Conservation (phyloP, 495 filamentous ascomycete species). For the Aspergillus asperescens region DNA sequence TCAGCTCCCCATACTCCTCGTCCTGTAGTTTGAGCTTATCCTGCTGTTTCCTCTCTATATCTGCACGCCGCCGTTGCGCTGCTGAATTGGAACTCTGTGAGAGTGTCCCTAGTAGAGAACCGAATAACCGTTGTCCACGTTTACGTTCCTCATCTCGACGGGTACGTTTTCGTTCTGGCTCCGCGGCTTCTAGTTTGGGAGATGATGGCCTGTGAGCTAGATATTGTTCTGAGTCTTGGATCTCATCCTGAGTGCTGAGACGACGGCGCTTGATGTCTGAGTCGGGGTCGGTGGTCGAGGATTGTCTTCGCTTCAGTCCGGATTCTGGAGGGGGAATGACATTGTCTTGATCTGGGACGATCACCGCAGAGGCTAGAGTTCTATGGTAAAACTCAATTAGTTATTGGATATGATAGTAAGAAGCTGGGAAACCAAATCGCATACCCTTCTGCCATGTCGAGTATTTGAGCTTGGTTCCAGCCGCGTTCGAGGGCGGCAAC, state of each 20-base stretch:
- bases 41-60: slow-evolving; percentile 87
- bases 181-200: slow-evolving; percentile 20
- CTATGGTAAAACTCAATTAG: slow-evolving; percentile 11
- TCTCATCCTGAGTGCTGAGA: slow-evolving; percentile 31
- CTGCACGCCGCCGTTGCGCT: slow-evolving; percentile 71
- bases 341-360: slow-evolving; percentile 50
- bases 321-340: slow-evolving; percentile 26
- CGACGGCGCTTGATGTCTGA: slow-evolving; percentile 53
- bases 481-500: background rate
- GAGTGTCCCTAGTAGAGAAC: slow-evolving; percentile 79
- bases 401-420: background rate
- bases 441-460: slow-evolving; percentile 32
- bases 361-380: slow-evolving; percentile 60
- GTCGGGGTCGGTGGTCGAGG: slow-evolving; percentile 48
- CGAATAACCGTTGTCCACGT: slow-evolving; percentile 85
- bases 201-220: slow-evolving; percentile 15
- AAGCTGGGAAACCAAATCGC: background rate
- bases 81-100: slow-evolving; percentile 65
- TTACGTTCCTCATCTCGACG: slow-evolving; percentile 67
- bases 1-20: slow-evolving; percentile 63
- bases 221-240: slow-evolving; percentile 11
- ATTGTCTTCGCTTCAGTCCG: slow-evolving; percentile 52
- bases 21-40: slow-evolving; percentile 73
- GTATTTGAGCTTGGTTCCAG: background rate
- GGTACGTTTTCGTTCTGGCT: slow-evolving; percentile 40